These are phyloP conservation scores for Trichosanthes cucumerina DNA, from an alignment of 306 rosid genomes.

Conservation along the genomic window DNA sequence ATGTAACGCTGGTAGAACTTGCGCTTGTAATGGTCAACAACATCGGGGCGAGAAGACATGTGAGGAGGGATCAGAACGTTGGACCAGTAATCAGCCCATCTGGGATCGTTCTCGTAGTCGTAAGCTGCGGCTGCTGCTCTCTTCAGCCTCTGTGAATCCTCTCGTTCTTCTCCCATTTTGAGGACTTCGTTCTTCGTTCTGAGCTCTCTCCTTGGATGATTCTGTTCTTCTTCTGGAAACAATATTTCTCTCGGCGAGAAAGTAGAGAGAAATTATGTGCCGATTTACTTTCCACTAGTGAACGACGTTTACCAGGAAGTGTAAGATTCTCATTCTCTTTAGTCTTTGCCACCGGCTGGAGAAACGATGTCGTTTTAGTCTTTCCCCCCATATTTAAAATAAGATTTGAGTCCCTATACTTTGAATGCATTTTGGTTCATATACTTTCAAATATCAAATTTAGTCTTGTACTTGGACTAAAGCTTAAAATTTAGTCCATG, in stretches of 20 bases:
- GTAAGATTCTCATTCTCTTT: not conserved
- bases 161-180: constrained; percentile 59
- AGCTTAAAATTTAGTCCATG: too few species aligned
- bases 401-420: too few species aligned
- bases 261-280: not conserved
- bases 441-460: too few species aligned
- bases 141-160: constrained; percentile 67
- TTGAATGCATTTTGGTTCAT: too few species aligned
- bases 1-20: constrained; percentile 83
- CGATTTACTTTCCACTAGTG: not conserved
- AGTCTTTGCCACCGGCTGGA: not conserved
- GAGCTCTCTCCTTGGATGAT: not conserved
- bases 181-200: not conserved
- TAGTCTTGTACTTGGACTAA: too few species aligned
- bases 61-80: constrained; percentile 87
- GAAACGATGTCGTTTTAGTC: constrained; percentile 2
- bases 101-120: constrained; percentile 76
- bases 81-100: constrained; percentile 89
- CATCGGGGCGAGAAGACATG: constrained; percentile 59
- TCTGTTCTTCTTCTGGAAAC: not conserved
- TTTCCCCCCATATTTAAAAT: too few species aligned
- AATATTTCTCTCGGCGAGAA: not conserved
- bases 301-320: not conserved
- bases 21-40: constrained; percentile 69
- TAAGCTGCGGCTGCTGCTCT: constrained; percentile 65